A percentile compares a stretch with the other conserved stretches of the same genome.
Conservation (phyloP, 768 basidiomycete genomes). For the Leccinum longicurvipes region DNA sequence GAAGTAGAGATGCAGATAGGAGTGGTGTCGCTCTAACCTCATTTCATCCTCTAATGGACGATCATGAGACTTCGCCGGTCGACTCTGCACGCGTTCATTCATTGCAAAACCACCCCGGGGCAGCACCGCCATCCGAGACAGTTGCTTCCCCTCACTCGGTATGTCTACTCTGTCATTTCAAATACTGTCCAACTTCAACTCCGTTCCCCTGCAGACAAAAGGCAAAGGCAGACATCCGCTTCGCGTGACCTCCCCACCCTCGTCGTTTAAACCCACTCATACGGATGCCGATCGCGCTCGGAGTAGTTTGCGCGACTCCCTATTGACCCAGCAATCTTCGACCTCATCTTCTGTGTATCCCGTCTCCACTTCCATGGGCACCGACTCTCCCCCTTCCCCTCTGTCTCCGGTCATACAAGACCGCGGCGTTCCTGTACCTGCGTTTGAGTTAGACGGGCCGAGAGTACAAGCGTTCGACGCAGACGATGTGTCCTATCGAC, state of each 20-base stretch:
- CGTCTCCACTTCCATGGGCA: conserved; percentile 61
- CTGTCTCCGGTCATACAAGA: conserved; percentile 48
- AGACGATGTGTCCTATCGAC: conserved; percentile 83
- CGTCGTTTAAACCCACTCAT: conserved; percentile 29
- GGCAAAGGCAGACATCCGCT: conserved; percentile 34
- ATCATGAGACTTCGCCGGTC: conserved; percentile 5
- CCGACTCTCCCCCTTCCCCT: conserved; percentile 64
- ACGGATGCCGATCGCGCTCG: conserved; percentile 38
- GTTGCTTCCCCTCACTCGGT: conserved; percentile 17
- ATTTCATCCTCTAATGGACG: conserved; percentile 23
- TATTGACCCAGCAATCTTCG: conserved; percentile 60
- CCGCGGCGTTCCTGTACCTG: conserved; percentile 42
- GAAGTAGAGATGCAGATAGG: conserved; percentile 17
- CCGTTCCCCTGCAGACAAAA: conserved; percentile 27
- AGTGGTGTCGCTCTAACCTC: conserved; percentile 23
- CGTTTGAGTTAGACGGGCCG: conserved; percentile 47
- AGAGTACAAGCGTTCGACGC: conserved; percentile 52
- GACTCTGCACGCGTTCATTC: conserved; percentile 1
- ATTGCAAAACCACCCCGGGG: conserved; percentile 9
- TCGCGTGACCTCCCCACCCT: conserved; percentile 35
- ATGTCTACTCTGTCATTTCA: conserved; percentile 14
- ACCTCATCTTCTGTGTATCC: conserved; percentile 80
- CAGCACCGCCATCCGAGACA: conserved; percentile 12
- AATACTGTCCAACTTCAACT: conserved; percentile 17
- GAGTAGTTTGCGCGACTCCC: conserved; percentile 54